Conservation (phyloP, 495 filamentous ascomycete genomes). For the Amniculicola lignicola region DNA sequence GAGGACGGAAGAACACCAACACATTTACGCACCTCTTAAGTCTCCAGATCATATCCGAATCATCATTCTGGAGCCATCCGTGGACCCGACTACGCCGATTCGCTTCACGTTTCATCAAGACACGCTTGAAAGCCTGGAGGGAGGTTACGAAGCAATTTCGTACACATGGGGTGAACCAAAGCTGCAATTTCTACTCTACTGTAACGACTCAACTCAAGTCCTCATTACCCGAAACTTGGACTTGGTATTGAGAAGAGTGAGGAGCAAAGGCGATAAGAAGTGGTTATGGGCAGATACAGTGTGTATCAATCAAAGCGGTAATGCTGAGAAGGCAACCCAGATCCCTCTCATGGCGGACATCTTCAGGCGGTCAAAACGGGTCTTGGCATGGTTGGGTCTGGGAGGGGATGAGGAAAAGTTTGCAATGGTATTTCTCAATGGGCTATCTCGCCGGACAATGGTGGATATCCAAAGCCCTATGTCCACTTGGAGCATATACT, state of each 20-base stretch:
- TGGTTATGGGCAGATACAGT: background rate
- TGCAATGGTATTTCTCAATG: background rate
- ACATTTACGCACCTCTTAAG: background rate
- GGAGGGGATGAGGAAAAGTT: background rate
- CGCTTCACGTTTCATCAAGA: background rate
- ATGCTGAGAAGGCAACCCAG: conserved; percentile 30
- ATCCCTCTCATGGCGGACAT: conserved; percentile 36
- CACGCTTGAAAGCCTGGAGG: background rate
- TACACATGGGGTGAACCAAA: background rate
- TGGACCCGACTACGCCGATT: background rate
- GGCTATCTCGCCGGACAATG: background rate
- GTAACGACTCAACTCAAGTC: background rate
- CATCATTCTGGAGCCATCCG: background rate
- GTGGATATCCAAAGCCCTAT: too few relatives aligned
- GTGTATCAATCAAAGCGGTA: conserved; percentile 31
- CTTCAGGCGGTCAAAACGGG: conserved; percentile 28
- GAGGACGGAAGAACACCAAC: too few relatives aligned
- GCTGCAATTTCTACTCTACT: background rate
- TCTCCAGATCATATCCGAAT: background rate
- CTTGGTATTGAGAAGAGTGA: background rate
- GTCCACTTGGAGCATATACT: background rate
- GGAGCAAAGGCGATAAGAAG: background rate
- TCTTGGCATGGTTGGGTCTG: conserved; percentile 34
- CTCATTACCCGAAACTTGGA: background rate
- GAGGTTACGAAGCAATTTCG: background rate